These are phyloP conservation scores for Diaporthe aspalathi DNA, from an alignment of 2,329 filamentous ascomycete species.

Conservation along the genomic window DNA sequence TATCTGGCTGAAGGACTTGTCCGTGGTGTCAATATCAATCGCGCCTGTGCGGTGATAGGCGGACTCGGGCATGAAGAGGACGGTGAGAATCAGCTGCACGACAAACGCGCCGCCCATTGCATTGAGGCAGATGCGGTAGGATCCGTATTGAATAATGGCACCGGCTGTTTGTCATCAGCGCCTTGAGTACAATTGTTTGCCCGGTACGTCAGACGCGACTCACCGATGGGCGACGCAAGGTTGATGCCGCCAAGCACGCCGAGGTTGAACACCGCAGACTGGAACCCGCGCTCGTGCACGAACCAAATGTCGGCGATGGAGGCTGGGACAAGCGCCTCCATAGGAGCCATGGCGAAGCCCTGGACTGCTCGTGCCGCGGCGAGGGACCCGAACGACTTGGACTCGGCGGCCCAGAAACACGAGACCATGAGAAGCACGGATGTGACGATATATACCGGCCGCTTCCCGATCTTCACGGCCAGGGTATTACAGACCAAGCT, in stretches of 20 bases:
- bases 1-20: constrained; percentile 26
- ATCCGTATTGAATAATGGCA: constrained; percentile 51
- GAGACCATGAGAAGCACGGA: constrained; percentile 49
- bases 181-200: not conserved
- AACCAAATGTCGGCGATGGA: constrained; percentile 56
- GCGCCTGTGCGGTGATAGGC: constrained; percentile 49
- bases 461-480: constrained; percentile 53
- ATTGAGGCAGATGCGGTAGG: constrained; percentile 49
- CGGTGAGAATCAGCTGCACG: constrained; percentile 50
- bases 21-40: constrained; percentile 50
- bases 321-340: constrained; percentile 53
- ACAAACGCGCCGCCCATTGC: constrained; percentile 56
- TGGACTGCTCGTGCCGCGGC: constrained; percentile 48
- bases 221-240: constrained; percentile 53
- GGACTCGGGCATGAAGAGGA: constrained; percentile 57
- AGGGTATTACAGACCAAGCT: constrained; percentile 51
- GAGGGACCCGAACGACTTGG: constrained; percentile 48
- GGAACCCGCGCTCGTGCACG: constrained; percentile 55
- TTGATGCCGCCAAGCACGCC: constrained; percentile 56
- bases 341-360: constrained; percentile 52
- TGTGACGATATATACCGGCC: constrained; percentile 50
- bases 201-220: constrained; percentile 22
- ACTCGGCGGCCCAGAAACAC: constrained; percentile 50
- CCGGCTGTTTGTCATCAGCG: constrained; percentile 46
- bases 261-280: constrained; percentile 55